Percentiles rank a stretch among this genome's conserved stretches.
Evolutionary conservation across 371 early-diverging fungal genomes (phyloP).

Genomic region (Coemansia sp.): DNA sequence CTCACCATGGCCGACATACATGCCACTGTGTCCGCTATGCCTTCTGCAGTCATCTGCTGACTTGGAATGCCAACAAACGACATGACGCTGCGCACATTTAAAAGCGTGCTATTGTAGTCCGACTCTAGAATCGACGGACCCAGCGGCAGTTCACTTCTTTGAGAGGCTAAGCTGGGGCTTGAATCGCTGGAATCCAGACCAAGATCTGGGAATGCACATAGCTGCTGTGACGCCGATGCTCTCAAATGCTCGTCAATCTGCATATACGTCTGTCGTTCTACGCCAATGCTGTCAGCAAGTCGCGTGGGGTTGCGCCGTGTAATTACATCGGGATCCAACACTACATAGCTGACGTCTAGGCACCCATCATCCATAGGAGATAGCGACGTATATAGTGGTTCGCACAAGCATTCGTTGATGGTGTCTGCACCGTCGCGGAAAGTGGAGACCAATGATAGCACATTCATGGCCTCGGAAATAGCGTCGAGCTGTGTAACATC

Average conservation of each 20-base stretch:
- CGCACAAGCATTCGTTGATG: conserved; percentile 18
- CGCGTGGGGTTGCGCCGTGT: conserved; percentile 18
- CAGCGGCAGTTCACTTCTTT: not conserved
- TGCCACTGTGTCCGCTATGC: conserved; percentile 11
- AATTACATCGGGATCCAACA: conserved; percentile 25
- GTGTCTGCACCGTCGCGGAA: conserved; percentile 1
- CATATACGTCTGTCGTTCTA: not conserved
- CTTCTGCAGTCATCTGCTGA: not conserved
- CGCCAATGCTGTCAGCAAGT: conserved; percentile 17
- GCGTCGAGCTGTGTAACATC: not conserved
- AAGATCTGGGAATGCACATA: not conserved
- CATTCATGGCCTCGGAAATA: conserved; percentile 15
- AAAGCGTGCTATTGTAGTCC: not conserved
- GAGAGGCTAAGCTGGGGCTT: not conserved
- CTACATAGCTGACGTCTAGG: conserved; percentile 29
- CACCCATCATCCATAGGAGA: conserved; percentile 36
- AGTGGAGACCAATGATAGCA: conserved; percentile 18
- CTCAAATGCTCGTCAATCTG: conserved; percentile 7
- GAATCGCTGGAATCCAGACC: too few species aligned
- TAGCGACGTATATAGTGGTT: conserved; percentile 23
- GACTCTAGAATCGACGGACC: not conserved
- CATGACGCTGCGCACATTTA: not conserved
- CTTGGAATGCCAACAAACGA: not conserved
- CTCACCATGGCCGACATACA: conserved; percentile 33
- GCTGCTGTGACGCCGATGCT: not conserved